Percentiles rank a stretch among this genome's conserved stretches.
phyloP scores from a whole-genome alignment of 1,139 yeast genomes.

The Hemisphaericaspora xylofermentans region DNA sequence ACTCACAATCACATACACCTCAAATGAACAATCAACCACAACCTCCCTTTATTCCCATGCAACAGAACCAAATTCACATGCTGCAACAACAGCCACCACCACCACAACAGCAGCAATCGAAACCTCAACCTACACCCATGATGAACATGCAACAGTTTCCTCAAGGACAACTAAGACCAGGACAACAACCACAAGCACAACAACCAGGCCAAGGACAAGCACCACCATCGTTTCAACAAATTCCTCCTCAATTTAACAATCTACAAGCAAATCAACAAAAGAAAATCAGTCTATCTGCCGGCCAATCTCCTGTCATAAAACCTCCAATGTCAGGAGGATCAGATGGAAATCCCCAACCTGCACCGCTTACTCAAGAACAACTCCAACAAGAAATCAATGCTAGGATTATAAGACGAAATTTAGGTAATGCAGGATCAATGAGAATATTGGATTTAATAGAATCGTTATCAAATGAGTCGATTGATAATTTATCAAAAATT shows the following conservation, averaged over 20 bases:
- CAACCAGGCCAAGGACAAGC: neutral
- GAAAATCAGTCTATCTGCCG: conserved; percentile 7
- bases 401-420: conserved; percentile 37
- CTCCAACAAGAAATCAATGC: conserved; percentile 33
- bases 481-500: conserved; percentile 27
- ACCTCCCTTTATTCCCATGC: conserved; percentile 7
- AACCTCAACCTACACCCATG: neutral
- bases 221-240: neutral
- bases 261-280: conserved; percentile 7
- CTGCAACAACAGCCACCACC: conserved; percentile 12
- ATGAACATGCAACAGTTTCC: conserved; percentile 17
- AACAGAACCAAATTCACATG: conserved; percentile 3
- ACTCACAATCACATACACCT: conserved; percentile 16
- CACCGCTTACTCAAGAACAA: conserved; percentile 19
- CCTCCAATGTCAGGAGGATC: conserved; percentile 5
- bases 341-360: neutral
- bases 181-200: conserved; percentile 9
- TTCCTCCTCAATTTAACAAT: conserved; percentile 2
- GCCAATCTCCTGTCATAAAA: conserved; percentile 9
- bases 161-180: conserved; percentile 20
- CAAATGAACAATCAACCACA: conserved; percentile 14
- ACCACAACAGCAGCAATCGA: conserved; percentile 15
- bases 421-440: conserved; percentile 48
- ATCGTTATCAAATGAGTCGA: conserved; percentile 34
- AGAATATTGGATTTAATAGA: conserved; percentile 40